Conservation (phyloP, 129 eudicot genomes). For the Solidago caesia region DNA sequence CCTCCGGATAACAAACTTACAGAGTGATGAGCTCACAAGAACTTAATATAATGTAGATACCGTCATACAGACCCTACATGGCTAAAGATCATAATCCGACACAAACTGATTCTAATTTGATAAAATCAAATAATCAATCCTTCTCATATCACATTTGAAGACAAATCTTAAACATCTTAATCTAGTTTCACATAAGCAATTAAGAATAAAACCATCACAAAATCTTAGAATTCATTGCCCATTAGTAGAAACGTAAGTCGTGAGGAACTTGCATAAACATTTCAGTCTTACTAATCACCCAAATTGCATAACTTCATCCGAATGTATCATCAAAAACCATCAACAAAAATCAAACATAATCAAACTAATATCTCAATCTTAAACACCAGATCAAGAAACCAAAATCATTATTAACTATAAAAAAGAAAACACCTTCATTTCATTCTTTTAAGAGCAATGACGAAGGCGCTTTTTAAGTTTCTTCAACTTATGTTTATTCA, state of each 20-base stretch:
- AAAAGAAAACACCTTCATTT: background rate
- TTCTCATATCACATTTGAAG: background rate
- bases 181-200: background rate
- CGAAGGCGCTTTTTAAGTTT: conserved; percentile 80
- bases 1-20: background rate
- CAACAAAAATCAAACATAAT: conserved; percentile 6
- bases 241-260: background rate
- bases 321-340: conserved; percentile 11
- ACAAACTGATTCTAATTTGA: background rate
- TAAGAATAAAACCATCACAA: background rate
- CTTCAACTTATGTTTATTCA: conserved; percentile 86
- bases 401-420: background rate
- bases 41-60: background rate
- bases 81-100: background rate
- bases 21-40: conserved; percentile 3
- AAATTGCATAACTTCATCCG: conserved; percentile 11
- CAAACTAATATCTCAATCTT: background rate
- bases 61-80: background rate
- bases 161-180: background rate
- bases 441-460: conserved; percentile 27
- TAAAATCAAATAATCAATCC: background rate
- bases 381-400: conserved; percentile 11
- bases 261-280: background rate
- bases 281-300: background rate
- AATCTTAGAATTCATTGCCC: background rate